Conservation (phyloP, 2,329 filamentous ascomycete species). For the Pseudogymnoascus sp. region DNA sequence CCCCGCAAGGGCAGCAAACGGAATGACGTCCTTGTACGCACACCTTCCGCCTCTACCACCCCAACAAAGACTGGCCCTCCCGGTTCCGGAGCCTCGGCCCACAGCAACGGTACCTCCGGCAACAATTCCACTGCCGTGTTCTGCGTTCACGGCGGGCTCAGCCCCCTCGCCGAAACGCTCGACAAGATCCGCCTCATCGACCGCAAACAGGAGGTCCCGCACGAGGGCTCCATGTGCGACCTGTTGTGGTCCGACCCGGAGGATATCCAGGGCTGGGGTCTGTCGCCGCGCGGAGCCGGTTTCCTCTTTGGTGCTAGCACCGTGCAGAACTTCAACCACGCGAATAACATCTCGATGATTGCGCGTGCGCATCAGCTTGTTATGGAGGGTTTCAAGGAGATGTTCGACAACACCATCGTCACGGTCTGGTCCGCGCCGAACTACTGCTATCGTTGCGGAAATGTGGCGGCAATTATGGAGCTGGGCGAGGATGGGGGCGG, state of each 20-base stretch:
- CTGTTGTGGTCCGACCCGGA: slow-evolving; percentile 96
- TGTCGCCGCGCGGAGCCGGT: slow-evolving; percentile 87
- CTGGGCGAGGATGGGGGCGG: slow-evolving; percentile 80
- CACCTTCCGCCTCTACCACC: slow-evolving; percentile 33
- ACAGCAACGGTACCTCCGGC: slow-evolving; percentile 54
- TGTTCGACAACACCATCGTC: slow-evolving; percentile 93
- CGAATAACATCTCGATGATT: slow-evolving; percentile 85
- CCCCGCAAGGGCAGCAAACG: slow-evolving; percentile 38
- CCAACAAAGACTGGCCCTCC: slow-evolving; percentile 59
- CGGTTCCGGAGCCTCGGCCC: slow-evolving; percentile 69
- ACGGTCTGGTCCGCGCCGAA: slow-evolving; percentile 98
- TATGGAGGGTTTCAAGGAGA: slow-evolving; percentile 99
- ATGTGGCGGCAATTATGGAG: slow-evolving; percentile 91
- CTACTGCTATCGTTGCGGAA: slow-evolving; percentile 93
- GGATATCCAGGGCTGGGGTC: slow-evolving; percentile 93
- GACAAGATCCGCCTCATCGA: slow-evolving; percentile 94
- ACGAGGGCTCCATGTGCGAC: slow-evolving; percentile 98
- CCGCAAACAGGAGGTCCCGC: slow-evolving; percentile 95
- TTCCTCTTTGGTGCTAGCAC: slow-evolving; percentile 96
- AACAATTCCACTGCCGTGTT: slow-evolving; percentile 80
- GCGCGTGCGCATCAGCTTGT: slow-evolving; percentile 94
- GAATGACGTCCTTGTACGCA: slow-evolving; percentile 29
- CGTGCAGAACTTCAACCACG: slow-evolving; percentile 90
- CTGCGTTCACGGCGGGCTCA: slow-evolving; percentile 93
- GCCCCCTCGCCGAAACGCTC: slow-evolving; percentile 89